Evolutionary conservation across 2,329 filamentous ascomycete genomes (phyloP).

Genomic region (Fusarium floridanum): DNA sequence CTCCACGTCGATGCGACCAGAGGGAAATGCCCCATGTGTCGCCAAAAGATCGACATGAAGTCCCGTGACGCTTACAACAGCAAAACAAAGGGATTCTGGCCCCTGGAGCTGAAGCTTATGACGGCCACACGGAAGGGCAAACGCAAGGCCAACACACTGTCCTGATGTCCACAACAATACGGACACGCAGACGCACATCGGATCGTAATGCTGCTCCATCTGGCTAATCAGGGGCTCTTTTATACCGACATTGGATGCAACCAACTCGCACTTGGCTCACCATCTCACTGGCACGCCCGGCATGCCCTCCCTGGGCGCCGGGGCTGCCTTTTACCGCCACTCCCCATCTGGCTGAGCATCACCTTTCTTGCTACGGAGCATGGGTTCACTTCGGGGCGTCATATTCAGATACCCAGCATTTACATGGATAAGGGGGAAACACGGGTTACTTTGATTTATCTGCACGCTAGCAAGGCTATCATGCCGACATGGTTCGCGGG

Average conservation of each 20-base stretch:
- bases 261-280: slow-evolving; percentile 7
- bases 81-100: slow-evolving; percentile 67
- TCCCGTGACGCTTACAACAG: slow-evolving; percentile 55
- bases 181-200: neutral
- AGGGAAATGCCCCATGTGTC: slow-evolving; percentile 74
- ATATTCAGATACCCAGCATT: slow-evolving; percentile 46
- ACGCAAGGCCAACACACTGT: slow-evolving; percentile 50
- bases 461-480: slow-evolving; percentile 18
- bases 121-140: slow-evolving; percentile 66
- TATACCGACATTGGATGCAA: neutral
- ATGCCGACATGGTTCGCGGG: slow-evolving; percentile 14
- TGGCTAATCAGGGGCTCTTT: slow-evolving; percentile 1
- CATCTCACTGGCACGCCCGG: slow-evolving; percentile 2
- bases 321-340: slow-evolving; percentile 1
- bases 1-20: slow-evolving; percentile 68
- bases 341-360: slow-evolving; percentile 7
- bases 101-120: slow-evolving; percentile 73
- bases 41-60: slow-evolving; percentile 68
- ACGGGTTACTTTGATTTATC: slow-evolving; percentile 34
- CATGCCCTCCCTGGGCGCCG: neutral
- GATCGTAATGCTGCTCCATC: neutral
- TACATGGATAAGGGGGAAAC: slow-evolving; percentile 42
- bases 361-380: slow-evolving; percentile 25
- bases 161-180: slow-evolving; percentile 35
- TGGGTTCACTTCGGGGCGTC: slow-evolving; percentile 30